Evolutionary conservation across 1,139 yeast species (phyloP).

Genomic region (Taphrina deformans): DNA sequence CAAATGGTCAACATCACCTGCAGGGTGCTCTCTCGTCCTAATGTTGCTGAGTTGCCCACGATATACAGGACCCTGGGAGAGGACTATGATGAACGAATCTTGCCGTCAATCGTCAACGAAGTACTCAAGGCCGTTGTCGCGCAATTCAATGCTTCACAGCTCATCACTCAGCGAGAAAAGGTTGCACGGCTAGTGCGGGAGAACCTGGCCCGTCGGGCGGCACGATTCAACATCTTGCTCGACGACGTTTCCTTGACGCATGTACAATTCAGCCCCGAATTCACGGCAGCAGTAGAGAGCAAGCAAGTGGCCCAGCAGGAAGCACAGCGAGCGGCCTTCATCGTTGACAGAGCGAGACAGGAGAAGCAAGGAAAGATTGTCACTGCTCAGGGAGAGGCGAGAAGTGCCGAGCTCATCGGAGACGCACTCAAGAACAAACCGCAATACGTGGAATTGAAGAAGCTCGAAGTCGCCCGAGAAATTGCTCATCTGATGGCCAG

Average conservation of each 20-base stretch:
- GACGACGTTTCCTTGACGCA: slow-evolving; percentile 76
- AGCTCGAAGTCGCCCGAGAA: slow-evolving; percentile 95
- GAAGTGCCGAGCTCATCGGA: slow-evolving; percentile 96
- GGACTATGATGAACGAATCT: slow-evolving; percentile 93
- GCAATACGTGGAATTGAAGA: slow-evolving; percentile 83
- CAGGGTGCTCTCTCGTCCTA: slow-evolving; percentile 91
- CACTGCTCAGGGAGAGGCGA: slow-evolving; percentile 97
- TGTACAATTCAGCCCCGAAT: slow-evolving; percentile 97
- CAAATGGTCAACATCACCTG: slow-evolving; percentile 99
- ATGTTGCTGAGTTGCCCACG: slow-evolving; percentile 70
- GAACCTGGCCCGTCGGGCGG: slow-evolving; percentile 85
- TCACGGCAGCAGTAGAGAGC: slow-evolving; percentile 96
- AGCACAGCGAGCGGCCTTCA: slow-evolving; percentile 95
- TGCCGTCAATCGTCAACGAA: slow-evolving; percentile 96
- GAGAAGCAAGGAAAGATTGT: slow-evolving; percentile 96
- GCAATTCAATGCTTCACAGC: slow-evolving; percentile 95
- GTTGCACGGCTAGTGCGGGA: slow-evolving; percentile 91
- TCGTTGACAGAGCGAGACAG: slow-evolving; percentile 95
- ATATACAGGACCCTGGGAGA: slow-evolving; percentile 88
- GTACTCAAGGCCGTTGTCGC: slow-evolving; percentile 96
- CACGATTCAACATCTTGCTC: slow-evolving; percentile 77
- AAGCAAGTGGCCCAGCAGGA: slow-evolving; percentile 99
- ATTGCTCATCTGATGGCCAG: slow-evolving; percentile 81
- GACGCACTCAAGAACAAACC: slow-evolving; percentile 83
- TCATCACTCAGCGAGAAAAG: slow-evolving; percentile 96